phyloP scores from a whole-genome alignment of 768 basidiomycete genomes.

The Strobilomyces confusus region DNA sequence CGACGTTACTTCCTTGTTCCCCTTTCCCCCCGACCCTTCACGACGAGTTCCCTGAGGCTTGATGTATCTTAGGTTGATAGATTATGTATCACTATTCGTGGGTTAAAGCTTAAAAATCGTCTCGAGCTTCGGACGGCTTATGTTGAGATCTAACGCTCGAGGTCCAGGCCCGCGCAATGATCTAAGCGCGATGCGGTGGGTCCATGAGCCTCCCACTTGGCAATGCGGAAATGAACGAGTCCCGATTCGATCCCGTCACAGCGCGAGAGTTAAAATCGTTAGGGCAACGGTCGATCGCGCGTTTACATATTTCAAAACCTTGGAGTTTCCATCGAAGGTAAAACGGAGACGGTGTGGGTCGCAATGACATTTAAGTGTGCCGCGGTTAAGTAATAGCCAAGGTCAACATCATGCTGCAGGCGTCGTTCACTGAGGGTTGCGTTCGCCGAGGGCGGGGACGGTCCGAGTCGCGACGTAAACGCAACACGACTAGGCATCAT shows the following conservation, averaged over 20 bases:
- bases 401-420: no score
- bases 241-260: background rate
- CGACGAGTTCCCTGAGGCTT: background rate
- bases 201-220: background rate
- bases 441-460: no score
- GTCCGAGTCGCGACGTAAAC: no score
- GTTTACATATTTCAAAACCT: no score
- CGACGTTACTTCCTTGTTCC: background rate
- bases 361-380: no score
- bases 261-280: background rate
- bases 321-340: no score
- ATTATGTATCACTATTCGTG: constrained; percentile 23
- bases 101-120: background rate
- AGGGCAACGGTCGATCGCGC: background rate
- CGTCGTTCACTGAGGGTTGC: no score
- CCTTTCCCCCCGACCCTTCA: background rate
- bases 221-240: background rate
- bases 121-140: background rate
- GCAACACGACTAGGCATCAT: no score
- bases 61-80: constrained; percentile 22
- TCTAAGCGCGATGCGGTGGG: background rate
- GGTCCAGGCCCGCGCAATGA: background rate
- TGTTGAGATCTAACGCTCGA: background rate
- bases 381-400: no score
- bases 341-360: no score